phyloP scores from a whole-genome alignment of 2,329 filamentous ascomycete genomes.

The Berkeleyomyces rouxiae region DNA sequence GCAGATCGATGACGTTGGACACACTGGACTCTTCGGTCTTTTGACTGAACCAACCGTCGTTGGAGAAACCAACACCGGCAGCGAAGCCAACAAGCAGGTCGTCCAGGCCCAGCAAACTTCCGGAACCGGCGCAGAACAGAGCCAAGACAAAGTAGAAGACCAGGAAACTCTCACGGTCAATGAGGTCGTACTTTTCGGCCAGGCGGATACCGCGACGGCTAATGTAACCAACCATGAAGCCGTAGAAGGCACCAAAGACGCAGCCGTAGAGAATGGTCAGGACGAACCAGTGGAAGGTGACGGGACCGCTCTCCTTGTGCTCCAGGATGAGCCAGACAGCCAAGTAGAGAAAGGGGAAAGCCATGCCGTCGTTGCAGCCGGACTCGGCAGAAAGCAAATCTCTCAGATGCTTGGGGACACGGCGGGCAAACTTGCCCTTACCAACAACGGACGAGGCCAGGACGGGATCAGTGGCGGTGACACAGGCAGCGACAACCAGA shows the following conservation, averaged over 20 bases:
- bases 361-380: conserved; percentile 98
- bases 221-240: conserved; percentile 73
- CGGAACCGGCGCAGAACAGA: conserved; percentile 86
- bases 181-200: conserved; percentile 69
- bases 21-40: conserved; percentile 98
- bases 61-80: conserved; percentile 95
- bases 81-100: conserved; percentile 90
- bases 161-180: conserved; percentile 91
- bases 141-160: conserved; percentile 98
- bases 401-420: conserved; percentile 91
- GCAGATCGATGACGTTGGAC: conserved; percentile 94
- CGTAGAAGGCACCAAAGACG: conserved; percentile 77
- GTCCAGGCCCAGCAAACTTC: conserved; percentile 78
- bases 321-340: conserved; percentile 81
- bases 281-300: conserved; percentile 76
- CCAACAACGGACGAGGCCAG: conserved; percentile 94
- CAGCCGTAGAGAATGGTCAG: conserved; percentile 90
- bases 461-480: conserved; percentile 93
- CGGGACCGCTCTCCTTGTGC: conserved; percentile 46
- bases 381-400: conserved; percentile 92
- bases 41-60: conserved; percentile 96
- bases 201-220: conserved; percentile 80
- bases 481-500: conserved; percentile 74
- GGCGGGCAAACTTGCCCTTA: conserved; percentile 96
- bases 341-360: conserved; percentile 93